These are phyloP conservation scores for Sanguinoderma infundibulare DNA, from an alignment of 1,284 basidiomycete species.

Conservation along the genomic window DNA sequence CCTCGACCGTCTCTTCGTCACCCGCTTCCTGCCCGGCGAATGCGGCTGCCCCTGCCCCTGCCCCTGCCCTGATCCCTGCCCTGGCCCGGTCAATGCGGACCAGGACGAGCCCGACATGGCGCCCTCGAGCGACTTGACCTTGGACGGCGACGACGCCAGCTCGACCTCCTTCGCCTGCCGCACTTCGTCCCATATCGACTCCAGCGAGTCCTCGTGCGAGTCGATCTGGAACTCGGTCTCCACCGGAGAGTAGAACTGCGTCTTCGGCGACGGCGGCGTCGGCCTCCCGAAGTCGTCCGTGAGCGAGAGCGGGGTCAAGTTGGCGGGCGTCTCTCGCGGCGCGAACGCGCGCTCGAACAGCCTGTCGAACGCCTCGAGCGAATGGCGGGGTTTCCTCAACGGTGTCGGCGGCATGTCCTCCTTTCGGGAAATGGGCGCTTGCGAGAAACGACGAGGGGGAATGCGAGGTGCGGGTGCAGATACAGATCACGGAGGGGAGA, in stretches of 20 bases:
- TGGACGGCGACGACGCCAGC: slow-evolving; percentile 66
- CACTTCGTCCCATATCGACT: slow-evolving; percentile 65
- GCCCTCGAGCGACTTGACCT: slow-evolving; percentile 65
- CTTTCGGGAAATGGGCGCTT: background rate
- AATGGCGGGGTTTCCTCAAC: slow-evolving; percentile 24
- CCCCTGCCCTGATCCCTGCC: slow-evolving; percentile 36
- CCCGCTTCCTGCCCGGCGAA: slow-evolving; percentile 23
- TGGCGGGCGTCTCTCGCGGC: slow-evolving; percentile 16
- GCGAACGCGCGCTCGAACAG: slow-evolving; percentile 28
- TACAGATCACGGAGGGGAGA: background rate
- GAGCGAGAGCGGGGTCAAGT: slow-evolving; percentile 5
- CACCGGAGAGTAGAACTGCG: slow-evolving; percentile 28
- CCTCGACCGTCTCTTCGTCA: slow-evolving; percentile 27
- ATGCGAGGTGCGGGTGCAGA: background rate
- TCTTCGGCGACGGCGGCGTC: slow-evolving; percentile 25
- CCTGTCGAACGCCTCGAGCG: slow-evolving; percentile 28
- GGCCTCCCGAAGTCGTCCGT: slow-evolving; percentile 15
- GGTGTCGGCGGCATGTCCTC: slow-evolving; percentile 14
- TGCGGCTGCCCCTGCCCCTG: slow-evolving; percentile 14
- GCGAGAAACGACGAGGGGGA: background rate
- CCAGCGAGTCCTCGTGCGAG: slow-evolving; percentile 42
- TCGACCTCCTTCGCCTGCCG: slow-evolving; percentile 62
- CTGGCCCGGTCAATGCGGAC: background rate
- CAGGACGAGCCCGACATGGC: background rate
- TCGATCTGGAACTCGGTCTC: slow-evolving; percentile 19